Conservation (phyloP, 192 early-diverging fungal species). For the Podila clonocystis region DNA sequence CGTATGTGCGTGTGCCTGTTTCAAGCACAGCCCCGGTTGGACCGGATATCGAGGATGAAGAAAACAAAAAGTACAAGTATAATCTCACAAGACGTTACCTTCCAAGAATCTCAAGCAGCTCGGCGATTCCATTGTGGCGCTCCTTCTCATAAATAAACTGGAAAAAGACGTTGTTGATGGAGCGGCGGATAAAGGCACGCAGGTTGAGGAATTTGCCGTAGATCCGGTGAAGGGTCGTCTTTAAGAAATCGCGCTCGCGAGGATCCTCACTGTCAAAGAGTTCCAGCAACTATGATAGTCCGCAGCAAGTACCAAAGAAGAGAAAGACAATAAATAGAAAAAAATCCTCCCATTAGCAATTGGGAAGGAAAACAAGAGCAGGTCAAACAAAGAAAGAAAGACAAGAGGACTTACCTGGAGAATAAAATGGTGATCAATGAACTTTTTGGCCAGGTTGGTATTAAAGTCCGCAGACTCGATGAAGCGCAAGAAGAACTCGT, state of each 20-base stretch:
- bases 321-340: conserved; percentile 6
- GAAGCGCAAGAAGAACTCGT: conserved; percentile 98
- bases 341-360: neutral
- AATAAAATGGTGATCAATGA: conserved; percentile 96
- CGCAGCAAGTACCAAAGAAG: neutral
- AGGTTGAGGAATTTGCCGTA: conserved; percentile 99
- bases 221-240: conserved; percentile 97
- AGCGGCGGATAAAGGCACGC: conserved; percentile 95
- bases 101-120: conserved; percentile 97
- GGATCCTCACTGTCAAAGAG: conserved; percentile 99
- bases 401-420: conserved; percentile 68
- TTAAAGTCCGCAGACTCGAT: conserved; percentile 99
- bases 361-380: neutral
- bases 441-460: conserved; percentile 94
- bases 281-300: conserved; percentile 82
- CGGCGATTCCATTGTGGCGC: conserved; percentile 97
- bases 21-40: too few relatives aligned
- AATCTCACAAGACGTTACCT: conserved; percentile 68
- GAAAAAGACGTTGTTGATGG: conserved; percentile 99
- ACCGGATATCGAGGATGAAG: neutral
- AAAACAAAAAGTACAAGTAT: neutral
- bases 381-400: neutral
- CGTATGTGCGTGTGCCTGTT: neutral
- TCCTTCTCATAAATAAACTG: conserved; percentile 98
- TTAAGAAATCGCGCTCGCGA: conserved; percentile 97